phyloP scores from a whole-genome alignment of 306 rosid species.

The Cicer yamashitae region DNA sequence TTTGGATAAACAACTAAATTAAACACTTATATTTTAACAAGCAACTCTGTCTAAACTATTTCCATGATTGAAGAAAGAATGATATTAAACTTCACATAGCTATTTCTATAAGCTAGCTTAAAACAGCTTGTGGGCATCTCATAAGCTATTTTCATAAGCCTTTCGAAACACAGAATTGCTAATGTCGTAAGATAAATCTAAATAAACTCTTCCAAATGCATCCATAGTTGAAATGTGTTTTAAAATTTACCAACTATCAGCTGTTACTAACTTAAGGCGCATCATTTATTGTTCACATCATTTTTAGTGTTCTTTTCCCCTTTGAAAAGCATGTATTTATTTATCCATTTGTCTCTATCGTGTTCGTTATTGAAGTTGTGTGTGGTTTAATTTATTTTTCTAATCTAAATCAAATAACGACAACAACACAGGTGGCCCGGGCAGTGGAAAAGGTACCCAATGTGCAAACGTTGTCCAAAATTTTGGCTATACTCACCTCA shows the following conservation, averaged over 20 bases:
- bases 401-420: conserved; percentile 30
- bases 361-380: not conserved
- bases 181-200: not conserved
- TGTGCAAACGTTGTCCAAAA: conserved; percentile 79
- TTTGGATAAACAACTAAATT: conserved; percentile 6
- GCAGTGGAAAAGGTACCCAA: conserved; percentile 99
- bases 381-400: not conserved
- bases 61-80: not conserved
- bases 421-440: conserved; percentile 85
- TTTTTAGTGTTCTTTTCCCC: not conserved
- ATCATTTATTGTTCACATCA: not conserved
- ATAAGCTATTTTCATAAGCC: not conserved
- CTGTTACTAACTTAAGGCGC: not conserved
- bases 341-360: not conserved
- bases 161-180: not conserved
- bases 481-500: conserved; percentile 89
- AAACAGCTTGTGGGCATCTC: not conserved
- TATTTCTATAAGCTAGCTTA: not conserved
- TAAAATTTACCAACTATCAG: not conserved
- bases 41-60: not conserved
- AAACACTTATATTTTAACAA: not conserved
- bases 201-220: not conserved
- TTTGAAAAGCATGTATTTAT: not conserved
- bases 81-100: not conserved
- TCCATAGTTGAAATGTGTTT: not conserved